Evolutionary conservation across 495 filamentous ascomycete species (phyloP).

Genomic region (Daldinia decipiens): DNA sequence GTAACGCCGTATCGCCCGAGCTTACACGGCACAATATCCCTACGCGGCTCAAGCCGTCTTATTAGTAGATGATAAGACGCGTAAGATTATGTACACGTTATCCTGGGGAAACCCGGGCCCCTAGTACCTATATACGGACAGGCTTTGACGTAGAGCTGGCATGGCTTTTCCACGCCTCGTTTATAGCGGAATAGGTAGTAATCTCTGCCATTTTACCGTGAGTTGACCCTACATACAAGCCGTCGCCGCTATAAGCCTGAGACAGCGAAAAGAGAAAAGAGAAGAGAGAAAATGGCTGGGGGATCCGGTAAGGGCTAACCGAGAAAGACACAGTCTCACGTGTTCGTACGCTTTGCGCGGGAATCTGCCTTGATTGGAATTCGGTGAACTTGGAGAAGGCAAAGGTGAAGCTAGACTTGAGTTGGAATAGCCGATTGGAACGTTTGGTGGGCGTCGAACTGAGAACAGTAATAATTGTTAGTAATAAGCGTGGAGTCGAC

Average conservation of each 20-base stretch:
- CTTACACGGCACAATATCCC: too few relatives aligned
- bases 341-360: conserved; percentile 14
- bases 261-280: conserved; percentile 6
- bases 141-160: too few relatives aligned
- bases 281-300: conserved; percentile 6
- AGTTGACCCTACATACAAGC: conserved; percentile 16
- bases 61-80: conserved; percentile 10
- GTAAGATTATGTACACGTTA: conserved; percentile 7
- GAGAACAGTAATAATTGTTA: conserved; percentile 37
- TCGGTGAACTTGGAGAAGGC: conserved; percentile 21
- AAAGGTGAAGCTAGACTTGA: conserved; percentile 22
- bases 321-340: conserved; percentile 39
- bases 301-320: conserved; percentile 15
- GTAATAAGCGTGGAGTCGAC: conserved; percentile 11
- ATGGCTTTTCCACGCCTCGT: background rate
- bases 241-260: conserved; percentile 38
- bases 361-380: conserved; percentile 28
- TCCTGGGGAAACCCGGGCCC: conserved; percentile 37
- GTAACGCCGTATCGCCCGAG: conserved; percentile 11
- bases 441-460: conserved; percentile 12
- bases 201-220: conserved; percentile 17
- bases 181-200: conserved; percentile 3
- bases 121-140: background rate
- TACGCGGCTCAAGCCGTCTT: too few relatives aligned
- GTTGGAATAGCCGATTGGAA: conserved; percentile 27